Percentiles rank a stretch among this genome's conserved stretches.
Conservation (phyloP, 805 yeast species). For the Barnettozyma siamensis region DNA sequence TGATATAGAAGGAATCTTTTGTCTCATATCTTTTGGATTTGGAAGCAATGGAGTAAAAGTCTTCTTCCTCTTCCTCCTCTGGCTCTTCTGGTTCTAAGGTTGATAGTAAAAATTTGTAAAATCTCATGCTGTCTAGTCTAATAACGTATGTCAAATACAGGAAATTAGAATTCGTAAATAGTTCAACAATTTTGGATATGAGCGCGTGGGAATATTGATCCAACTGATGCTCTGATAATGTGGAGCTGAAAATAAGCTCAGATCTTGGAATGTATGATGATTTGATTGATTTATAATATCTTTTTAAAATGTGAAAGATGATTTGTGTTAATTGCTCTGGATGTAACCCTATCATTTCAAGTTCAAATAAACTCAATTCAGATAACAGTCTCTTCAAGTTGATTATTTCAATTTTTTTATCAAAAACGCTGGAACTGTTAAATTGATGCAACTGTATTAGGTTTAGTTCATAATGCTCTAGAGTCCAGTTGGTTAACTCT, state of each 20-base stretch:
- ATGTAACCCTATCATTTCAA: constrained; percentile 36
- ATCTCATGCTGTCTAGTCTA: not conserved
- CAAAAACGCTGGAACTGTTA: constrained; percentile 17
- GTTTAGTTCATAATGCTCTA: constrained; percentile 39
- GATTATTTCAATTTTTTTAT: constrained; percentile 33
- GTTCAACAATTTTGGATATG: constrained; percentile 4
- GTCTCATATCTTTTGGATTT: constrained; percentile 1
- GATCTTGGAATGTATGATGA: constrained; percentile 3
- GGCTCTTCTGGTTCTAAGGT: constrained; percentile 11
- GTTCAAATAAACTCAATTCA: constrained; percentile 44
- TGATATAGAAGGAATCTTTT: constrained; percentile 4
- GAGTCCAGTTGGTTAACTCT: constrained; percentile 41
- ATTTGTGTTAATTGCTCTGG: constrained; percentile 25
- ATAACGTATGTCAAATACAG: constrained; percentile 4
- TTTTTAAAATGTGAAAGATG: constrained; percentile 16
- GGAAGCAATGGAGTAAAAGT: constrained; percentile 8
- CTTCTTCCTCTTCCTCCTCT: constrained; percentile 6
- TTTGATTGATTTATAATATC: not conserved
- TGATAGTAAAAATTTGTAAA: constrained; percentile 5
- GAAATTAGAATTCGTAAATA: constrained; percentile 4
- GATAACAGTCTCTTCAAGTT: constrained; percentile 44
- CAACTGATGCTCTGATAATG: constrained; percentile 5
- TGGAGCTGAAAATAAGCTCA: constrained; percentile 1
- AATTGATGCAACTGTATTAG: constrained; percentile 32
- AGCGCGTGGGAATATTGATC: constrained; percentile 11